These are phyloP conservation scores for Penicillium sp. DNA, from an alignment of 2,329 filamentous ascomycete genomes.

Conservation along the genomic window DNA sequence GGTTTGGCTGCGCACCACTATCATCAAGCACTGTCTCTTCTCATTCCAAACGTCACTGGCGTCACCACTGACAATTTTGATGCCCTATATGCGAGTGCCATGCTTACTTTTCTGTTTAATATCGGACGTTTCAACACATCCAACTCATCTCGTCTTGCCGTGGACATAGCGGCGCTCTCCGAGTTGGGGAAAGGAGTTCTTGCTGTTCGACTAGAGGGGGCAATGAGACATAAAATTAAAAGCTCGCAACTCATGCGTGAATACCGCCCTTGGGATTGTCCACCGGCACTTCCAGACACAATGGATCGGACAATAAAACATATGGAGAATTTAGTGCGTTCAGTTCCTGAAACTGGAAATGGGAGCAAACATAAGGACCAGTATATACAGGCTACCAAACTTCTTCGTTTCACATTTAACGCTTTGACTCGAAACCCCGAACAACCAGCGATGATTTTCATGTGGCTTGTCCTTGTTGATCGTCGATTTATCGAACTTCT, in stretches of 20 bases:
- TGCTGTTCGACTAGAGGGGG: background rate
- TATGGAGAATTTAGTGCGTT: slow-evolving; percentile 4
- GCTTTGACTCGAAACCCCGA: slow-evolving; percentile 2
- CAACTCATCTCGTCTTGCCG: background rate
- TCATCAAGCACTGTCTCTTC: slow-evolving; percentile 3
- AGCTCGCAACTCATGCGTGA: slow-evolving; percentile 7
- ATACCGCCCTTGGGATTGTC: slow-evolving; percentile 1
- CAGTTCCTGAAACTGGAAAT: slow-evolving; percentile 2
- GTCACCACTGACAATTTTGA: slow-evolving; percentile 10
- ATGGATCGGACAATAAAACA: slow-evolving; percentile 1
- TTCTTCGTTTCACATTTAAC: slow-evolving; percentile 8
- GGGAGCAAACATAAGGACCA: background rate
- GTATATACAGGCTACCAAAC: background rate
- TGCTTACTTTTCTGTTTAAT: slow-evolving; percentile 11
- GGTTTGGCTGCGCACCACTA: slow-evolving; percentile 8
- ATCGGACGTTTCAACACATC: background rate
- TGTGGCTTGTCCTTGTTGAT: slow-evolving; percentile 8
- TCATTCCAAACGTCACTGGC: background rate
- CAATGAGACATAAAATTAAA: background rate
- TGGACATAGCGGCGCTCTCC: slow-evolving; percentile 3
- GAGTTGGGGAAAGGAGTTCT: slow-evolving; percentile 9
- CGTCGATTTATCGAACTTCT: slow-evolving; percentile 5
- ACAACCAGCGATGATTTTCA: slow-evolving; percentile 12
- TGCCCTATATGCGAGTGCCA: slow-evolving; percentile 8
- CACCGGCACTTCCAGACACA: slow-evolving; percentile 1